Base-by-base conservation (phyloP, 768 basidiomycete species). In the Agrocybe praecox region DNA sequence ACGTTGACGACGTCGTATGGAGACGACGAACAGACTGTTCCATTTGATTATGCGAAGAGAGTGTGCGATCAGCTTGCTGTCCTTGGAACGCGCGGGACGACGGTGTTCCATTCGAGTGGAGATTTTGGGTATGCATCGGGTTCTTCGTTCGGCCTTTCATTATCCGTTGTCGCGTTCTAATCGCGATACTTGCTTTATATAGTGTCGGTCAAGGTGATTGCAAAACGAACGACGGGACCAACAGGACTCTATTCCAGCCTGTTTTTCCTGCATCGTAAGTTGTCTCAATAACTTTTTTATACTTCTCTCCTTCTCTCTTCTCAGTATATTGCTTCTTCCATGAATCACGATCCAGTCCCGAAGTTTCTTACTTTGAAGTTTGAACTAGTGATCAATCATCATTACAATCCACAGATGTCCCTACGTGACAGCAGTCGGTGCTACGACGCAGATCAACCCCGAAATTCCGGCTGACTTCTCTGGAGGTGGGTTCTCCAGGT, bases 71-170 rank as follows among this genome's bases (percentile, higher is more conserved):
- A 79, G 52, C 75, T 74, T 53, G 83, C 79, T 0, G 60, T 77
- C 61, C 80, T 89, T n/a, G 85, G 85, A 17, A 75, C 80, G 12
- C 80, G 86, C 45, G 88, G 87, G 14, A 74, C 82, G 19, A 82
- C 85, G 1, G 49, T 89, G 6, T 59, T 84, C n/a, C 86, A 85
- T 67, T 73, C 78, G 17, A 82, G 82, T 23, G 87, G 88, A 14
- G 87, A 89, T 49, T 62, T 67, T 12, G 8, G 87, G 87, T 34
- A 85, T 85, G 19, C 65, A 66, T 17, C 73, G 72, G 1, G 67
- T 69, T 33, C 46, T 65, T 46, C 68, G 63, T 0, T 48, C n/a
- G n/a, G n/a, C n/a, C n/a, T n/a, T n/a, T n/a, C n/a, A n/a, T n/a
- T n/a, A n/a, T n/a, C n/a, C n/a, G n/a, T n/a, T n/a, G n/a, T n/a